phyloP scores from a whole-genome alignment of 148 eudicot genomes.

The Camellia sinensis region DNA sequence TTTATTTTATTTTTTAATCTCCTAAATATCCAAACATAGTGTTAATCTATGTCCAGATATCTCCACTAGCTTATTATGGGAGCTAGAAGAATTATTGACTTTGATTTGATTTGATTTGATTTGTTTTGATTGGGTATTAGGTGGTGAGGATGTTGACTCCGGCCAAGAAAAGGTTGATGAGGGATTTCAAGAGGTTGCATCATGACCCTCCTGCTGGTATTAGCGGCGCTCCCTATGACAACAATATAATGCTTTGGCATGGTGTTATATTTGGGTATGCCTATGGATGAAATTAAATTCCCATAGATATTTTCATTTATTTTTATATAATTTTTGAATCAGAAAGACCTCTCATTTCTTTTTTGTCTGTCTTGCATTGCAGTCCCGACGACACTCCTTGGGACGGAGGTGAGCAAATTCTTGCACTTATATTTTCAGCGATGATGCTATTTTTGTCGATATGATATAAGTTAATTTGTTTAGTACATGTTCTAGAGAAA shows the following conservation, averaged over 20 bases:
- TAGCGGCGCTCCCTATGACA: conserved; percentile 73
- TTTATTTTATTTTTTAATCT: too few species aligned
- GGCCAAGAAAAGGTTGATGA: conserved; percentile 68
- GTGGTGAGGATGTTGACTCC: conserved; percentile 68
- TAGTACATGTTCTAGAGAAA: too few species aligned
- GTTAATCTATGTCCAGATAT: too few species aligned
- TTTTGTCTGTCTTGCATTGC: conserved; percentile 28
- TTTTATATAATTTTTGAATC: neutral
- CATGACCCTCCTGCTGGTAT: conserved; percentile 81
- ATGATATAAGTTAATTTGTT: neutral
- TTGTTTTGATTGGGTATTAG: conserved; percentile 10
- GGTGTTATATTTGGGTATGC: conserved; percentile 70
- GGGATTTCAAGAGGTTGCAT: conserved; percentile 68
- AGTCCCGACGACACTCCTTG: conserved; percentile 78
- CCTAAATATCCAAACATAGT: too few species aligned
- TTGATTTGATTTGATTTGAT: conserved; percentile 2
- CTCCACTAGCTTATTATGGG: too few species aligned
- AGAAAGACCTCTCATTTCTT: neutral
- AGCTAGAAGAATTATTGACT: neutral
- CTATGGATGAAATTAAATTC: neutral
- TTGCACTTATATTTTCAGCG: neutral
- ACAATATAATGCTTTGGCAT: conserved; percentile 76
- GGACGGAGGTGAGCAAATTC: conserved; percentile 57
- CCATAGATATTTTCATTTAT: neutral
- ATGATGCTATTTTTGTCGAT: neutral